Evolutionary conservation across 169 alveolate genomes (phyloP), one percentile per base, ranked within the genome.

Genomic region (Plasmodium knowlesi): DNA sequence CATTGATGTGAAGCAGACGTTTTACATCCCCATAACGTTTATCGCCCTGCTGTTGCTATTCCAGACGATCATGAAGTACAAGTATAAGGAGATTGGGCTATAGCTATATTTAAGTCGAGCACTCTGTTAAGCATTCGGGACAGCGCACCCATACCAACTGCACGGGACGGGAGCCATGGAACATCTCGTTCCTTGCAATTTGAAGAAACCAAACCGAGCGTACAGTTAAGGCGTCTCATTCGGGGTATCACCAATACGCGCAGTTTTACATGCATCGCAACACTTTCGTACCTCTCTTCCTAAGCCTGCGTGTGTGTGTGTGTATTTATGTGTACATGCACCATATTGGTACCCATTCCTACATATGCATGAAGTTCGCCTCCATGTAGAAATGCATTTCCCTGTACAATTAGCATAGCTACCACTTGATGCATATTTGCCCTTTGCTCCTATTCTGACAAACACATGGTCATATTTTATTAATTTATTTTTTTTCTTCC

Each of bases 21-120:
- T 80, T 37, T 89, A 89, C 73, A 71, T 89, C 28, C 91, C 94
- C 43, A 39, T 89, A 81, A 70, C 76, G 6, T 89, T 89, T 81
- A 89, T 89, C 81, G 54, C 37, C 30, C 71, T 89, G 78, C 34
- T 89, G 25, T 9, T 89, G 30, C 76, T 89, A n/a, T 89, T 89
- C 73, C 94, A 89, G 83, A 89, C 28, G 39, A 57, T 89, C 30
- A 39, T 89, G 6, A 89, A 80, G 5, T 50, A 70, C 53, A 89
- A 79, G 41, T 80, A 80, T 70, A 54, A 25, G 46, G 89, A 43
- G 54, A 84, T 84, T 14, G 43, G 72, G 19, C 22, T 71, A 37
- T 71, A 84, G 83, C 8, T 37, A 2, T 22, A 25, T 81, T 16
- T 4, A 54, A 32, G 54, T 16, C n/a, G 32, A 25, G 32, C 78